Percentiles rank a stretch among this genome's conserved stretches.
Evolutionary conservation across 257 asterid genomes (phyloP).

Genomic region (Rehmannia glutinosa): DNA sequence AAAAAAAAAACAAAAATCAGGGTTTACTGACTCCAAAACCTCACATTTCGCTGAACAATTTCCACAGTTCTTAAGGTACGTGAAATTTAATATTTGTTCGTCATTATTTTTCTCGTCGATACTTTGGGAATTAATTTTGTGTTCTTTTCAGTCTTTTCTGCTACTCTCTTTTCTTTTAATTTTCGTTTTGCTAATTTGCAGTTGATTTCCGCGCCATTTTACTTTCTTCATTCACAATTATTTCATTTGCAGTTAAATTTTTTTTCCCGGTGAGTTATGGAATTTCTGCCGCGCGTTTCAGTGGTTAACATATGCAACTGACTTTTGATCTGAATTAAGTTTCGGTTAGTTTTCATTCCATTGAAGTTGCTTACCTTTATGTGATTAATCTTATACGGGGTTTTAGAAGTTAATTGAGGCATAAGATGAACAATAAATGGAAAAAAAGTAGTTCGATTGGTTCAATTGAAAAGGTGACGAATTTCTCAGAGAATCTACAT

Average conservation of each 20-base stretch:
- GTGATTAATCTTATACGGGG: too few relatives aligned
- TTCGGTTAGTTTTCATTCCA: neutral
- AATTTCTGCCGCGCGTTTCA: neutral
- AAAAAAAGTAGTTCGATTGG: neutral
- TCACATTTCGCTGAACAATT: neutral
- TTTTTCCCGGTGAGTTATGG: neutral
- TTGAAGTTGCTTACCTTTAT: neutral
- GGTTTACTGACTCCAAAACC: constrained; percentile 23
- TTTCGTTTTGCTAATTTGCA: too few relatives aligned
- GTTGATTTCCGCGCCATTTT: constrained; percentile 8
- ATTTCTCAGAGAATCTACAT: too few relatives aligned
- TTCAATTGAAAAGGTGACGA: neutral
- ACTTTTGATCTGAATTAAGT: neutral
- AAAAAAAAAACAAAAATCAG: neutral
- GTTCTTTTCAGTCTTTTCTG: neutral
- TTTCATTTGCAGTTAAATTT: neutral
- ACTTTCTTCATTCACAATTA: neutral
- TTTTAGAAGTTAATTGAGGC: neutral
- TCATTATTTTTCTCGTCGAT: neutral
- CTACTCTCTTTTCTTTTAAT: too few relatives aligned
- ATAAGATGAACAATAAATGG: neutral
- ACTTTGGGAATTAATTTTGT: neutral
- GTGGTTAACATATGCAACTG: neutral
- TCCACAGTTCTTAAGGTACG: constrained; percentile 4
- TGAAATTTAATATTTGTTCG: neutral